A percentile compares a stretch with the other conserved stretches of the same genome.
phyloP scores from a whole-genome alignment of 805 yeast genomes.

The Pichia nanzhaoensis region DNA sequence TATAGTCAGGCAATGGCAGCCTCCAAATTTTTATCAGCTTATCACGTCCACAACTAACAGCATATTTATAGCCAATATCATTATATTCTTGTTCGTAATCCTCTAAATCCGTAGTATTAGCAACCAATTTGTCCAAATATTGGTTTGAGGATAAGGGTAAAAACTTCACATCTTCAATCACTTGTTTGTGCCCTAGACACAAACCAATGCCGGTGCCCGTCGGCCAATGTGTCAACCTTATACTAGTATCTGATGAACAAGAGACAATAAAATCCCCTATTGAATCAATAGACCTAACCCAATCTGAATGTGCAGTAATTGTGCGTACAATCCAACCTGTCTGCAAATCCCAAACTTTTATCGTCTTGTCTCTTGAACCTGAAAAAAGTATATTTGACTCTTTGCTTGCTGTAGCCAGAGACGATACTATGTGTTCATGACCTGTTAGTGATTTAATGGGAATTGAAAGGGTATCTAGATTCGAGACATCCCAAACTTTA shows the following conservation, averaged over 20 bases:
- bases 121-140: conserved; percentile 41
- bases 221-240: conserved; percentile 56
- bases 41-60: conserved; percentile 78
- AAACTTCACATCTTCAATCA: conserved; percentile 65
- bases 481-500: conserved; percentile 61
- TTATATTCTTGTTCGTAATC: conserved; percentile 20
- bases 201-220: conserved; percentile 63
- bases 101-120: not conserved
- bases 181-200: conserved; percentile 76
- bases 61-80: conserved; percentile 57
- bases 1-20: conserved; percentile 56
- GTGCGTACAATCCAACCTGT: conserved; percentile 63
- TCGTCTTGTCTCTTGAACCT: conserved; percentile 56
- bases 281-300: conserved; percentile 53
- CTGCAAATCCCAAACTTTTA: conserved; percentile 59
- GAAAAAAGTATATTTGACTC: conserved; percentile 46
- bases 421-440: conserved; percentile 81
- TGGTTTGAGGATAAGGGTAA: conserved; percentile 48
- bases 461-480: conserved; percentile 11
- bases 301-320: conserved; percentile 76
- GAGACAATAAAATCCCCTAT: conserved; percentile 57
- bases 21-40: conserved; percentile 70
- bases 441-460: conserved; percentile 63
- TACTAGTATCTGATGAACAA: conserved; percentile 74
- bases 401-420: conserved; percentile 44